These are phyloP conservation scores for Vitis cinerea DNA, from an alignment of 164 flowering plant genomes.

Conservation along the genomic window DNA sequence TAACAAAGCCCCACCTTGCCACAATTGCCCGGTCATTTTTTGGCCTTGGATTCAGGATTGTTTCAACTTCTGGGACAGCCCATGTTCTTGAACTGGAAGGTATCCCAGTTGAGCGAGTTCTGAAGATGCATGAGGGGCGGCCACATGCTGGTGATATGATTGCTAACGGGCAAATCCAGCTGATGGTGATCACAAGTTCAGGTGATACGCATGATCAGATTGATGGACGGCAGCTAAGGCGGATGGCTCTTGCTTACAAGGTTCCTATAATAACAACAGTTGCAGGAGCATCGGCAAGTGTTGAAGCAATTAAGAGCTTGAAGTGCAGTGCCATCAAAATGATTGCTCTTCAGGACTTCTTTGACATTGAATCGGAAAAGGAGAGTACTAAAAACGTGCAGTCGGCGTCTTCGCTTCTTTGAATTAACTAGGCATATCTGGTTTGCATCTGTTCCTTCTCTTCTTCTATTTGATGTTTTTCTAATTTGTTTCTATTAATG, in stretches of 20 bases:
- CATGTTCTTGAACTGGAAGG: conserved; percentile 68
- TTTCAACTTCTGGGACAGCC: conserved; percentile 86
- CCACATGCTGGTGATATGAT: conserved; percentile 93
- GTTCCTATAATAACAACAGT: conserved; percentile 88
- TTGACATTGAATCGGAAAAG: conserved; percentile 24
- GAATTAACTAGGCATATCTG: conserved; percentile 7
- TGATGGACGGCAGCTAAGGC: conserved; percentile 77
- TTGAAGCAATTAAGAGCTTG: conserved; percentile 76
- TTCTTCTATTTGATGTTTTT: neutral
- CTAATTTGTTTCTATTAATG: neutral
- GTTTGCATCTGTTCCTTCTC: conserved; percentile 7
- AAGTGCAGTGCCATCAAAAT: conserved; percentile 54
- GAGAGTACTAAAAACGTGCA: conserved; percentile 35
- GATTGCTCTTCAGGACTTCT: conserved; percentile 88
- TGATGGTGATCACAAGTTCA: conserved; percentile 96
- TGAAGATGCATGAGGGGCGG: conserved; percentile 93
- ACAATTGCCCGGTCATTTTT: conserved; percentile 67
- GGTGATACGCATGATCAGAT: conserved; percentile 79
- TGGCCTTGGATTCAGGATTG: conserved; percentile 62
- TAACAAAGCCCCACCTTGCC: conserved; percentile 73
- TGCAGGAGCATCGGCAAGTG: conserved; percentile 82
- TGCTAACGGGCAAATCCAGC: conserved; percentile 79
- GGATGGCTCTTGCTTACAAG: conserved; percentile 90
- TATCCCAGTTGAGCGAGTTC: conserved; percentile 66
- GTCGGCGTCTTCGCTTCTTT: conserved; percentile 39